phyloP scores from a whole-genome alignment of 495 filamentous ascomycete genomes.

The Aspergillus sclerotiicarbonarius region DNA sequence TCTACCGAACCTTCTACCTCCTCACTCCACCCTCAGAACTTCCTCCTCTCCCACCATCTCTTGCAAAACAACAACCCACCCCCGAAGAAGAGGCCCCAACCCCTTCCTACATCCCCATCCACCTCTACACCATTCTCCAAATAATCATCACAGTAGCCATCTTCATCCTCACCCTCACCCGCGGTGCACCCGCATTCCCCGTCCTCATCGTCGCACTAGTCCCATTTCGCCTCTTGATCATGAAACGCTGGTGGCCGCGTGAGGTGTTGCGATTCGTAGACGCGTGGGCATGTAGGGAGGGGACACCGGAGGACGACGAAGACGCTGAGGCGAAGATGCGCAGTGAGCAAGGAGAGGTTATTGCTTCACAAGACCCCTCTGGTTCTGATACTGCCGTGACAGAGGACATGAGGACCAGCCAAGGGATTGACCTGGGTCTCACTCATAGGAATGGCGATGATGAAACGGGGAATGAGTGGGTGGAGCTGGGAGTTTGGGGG shows the following conservation, averaged over 20 bases:
- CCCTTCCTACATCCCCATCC: constrained; percentile 55
- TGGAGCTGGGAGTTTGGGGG: constrained; percentile 22
- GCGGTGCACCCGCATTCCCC: constrained; percentile 63
- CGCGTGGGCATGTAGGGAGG: constrained; percentile 68
- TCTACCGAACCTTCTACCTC: constrained; percentile 62
- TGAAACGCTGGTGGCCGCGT: constrained; percentile 62
- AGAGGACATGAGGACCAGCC: not conserved
- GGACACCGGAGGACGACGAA: constrained; percentile 62
- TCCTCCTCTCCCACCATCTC: constrained; percentile 50
- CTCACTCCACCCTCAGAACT: constrained; percentile 65
- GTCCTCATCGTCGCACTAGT: constrained; percentile 66
- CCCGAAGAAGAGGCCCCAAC: constrained; percentile 5
- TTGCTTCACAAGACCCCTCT: not conserved
- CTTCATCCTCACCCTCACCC: constrained; percentile 64
- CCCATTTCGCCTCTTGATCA: constrained; percentile 58
- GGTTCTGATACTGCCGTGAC: not conserved
- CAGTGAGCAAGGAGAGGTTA: constrained; percentile 1
- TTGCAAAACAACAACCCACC: constrained; percentile 24
- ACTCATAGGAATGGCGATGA: not conserved
- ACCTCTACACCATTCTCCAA: constrained; percentile 62
- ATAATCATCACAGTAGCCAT: constrained; percentile 59
- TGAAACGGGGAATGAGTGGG: constrained; percentile 25
- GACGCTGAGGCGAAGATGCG: constrained; percentile 29
- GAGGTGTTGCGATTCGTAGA: constrained; percentile 65
- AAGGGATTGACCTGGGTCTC: not conserved